Percentiles rank a stretch among this genome's conserved stretches.
Evolutionary conservation across 495 filamentous ascomycete species (phyloP).

Genomic region (Talaromyces borbonicus): DNA sequence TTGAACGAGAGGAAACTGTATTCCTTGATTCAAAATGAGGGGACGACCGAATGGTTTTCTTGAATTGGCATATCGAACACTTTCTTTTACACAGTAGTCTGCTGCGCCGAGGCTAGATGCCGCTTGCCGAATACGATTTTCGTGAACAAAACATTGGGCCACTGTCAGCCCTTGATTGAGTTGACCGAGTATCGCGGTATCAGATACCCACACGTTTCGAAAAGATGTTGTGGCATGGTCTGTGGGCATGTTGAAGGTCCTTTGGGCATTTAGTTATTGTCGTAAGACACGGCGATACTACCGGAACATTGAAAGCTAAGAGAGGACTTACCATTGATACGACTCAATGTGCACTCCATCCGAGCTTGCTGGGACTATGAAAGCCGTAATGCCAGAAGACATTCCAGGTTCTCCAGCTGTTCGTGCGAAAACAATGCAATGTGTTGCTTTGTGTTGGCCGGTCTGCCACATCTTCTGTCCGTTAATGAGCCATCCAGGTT

Average conservation of each 20-base stretch:
- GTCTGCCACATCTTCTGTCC: constrained; percentile 55
- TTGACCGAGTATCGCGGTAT: constrained; percentile 35
- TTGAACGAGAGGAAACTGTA: constrained; percentile 52
- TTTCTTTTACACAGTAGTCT: constrained; percentile 43
- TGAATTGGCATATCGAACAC: constrained; percentile 40
- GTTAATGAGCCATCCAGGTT: constrained; percentile 39
- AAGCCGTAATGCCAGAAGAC: constrained; percentile 45
- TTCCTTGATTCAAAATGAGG: constrained; percentile 47
- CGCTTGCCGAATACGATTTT: constrained; percentile 52
- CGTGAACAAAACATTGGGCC: constrained; percentile 52
- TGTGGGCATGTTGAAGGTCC: constrained; percentile 52
- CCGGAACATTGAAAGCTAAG: no score
- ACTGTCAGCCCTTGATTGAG: constrained; percentile 41
- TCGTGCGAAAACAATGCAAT: constrained; percentile 49
- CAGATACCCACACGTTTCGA: constrained; percentile 38
- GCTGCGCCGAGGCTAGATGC: constrained; percentile 49
- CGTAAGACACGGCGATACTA: no score
- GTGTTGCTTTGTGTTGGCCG: constrained; percentile 46
- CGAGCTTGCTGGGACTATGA: constrained; percentile 39
- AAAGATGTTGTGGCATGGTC: constrained; percentile 48
- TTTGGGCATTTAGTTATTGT: no score
- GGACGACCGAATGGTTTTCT: constrained; percentile 43
- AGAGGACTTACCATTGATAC: constrained; percentile 37
- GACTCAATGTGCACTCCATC: constrained; percentile 37
- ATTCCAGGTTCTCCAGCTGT: constrained; percentile 37